These are phyloP conservation scores for Dactylellina sp. DNA, from an alignment of 2,329 filamentous ascomycete species.

Conservation along the genomic window DNA sequence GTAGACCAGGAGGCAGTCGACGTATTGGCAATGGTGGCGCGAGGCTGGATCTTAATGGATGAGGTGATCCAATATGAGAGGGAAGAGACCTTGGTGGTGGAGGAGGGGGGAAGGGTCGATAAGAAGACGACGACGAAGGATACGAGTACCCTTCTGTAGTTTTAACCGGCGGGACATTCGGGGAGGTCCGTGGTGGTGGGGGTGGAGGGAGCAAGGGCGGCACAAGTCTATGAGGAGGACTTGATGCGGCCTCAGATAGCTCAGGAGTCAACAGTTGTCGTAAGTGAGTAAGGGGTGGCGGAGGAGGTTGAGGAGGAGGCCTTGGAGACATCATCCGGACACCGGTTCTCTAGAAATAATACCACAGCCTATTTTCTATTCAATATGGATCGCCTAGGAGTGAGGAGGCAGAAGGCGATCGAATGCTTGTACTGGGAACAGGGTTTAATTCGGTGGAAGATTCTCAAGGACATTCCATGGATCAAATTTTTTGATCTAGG, in stretches of 20 bases:
- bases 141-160: conserved; percentile 54
- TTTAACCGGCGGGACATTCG: conserved; percentile 57
- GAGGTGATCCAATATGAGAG: conserved; percentile 40
- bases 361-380: conserved; percentile 25
- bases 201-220: conserved; percentile 55
- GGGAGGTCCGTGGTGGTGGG: conserved; percentile 53
- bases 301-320: conserved; percentile 57
- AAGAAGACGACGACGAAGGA: conserved; percentile 46
- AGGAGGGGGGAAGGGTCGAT: conserved; percentile 54
- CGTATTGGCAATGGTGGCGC: conserved; percentile 52
- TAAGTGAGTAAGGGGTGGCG: conserved; percentile 55
- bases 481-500: conserved; percentile 55
- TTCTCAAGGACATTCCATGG: conserved; percentile 56
- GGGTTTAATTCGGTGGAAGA: conserved; percentile 43
- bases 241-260: conserved; percentile 55
- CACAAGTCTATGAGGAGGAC: conserved; percentile 51
- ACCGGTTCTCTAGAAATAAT: conserved; percentile 40
- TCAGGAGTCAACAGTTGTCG: conserved; percentile 53
- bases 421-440: conserved; percentile 56
- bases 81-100: conserved; percentile 46
- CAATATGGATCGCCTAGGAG: conserved; percentile 49
- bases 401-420: conserved; percentile 40
- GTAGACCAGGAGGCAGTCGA: conserved; percentile 45
- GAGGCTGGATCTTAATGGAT: conserved; percentile 43
- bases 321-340: conserved; percentile 58